Evolutionary conservation across 805 yeast genomes (phyloP).

Genomic region (Ogataea degrootiae): DNA sequence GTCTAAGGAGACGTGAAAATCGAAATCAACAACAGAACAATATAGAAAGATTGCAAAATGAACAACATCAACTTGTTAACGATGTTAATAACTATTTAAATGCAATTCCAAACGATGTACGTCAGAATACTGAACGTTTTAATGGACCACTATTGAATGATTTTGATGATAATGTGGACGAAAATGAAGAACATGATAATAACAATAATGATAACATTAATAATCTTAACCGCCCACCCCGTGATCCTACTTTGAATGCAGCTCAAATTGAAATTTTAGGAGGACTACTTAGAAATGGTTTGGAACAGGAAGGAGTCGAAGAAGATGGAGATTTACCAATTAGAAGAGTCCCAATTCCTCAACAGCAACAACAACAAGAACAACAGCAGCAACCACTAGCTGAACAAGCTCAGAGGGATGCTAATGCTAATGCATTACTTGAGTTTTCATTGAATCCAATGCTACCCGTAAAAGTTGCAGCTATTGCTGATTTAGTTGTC

Average conservation of each 20-base stretch:
- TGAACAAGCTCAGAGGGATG: background rate
- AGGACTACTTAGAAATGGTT: background rate
- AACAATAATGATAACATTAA: no score
- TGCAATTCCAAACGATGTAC: background rate
- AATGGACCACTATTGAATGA: background rate
- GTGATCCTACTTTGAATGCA: background rate
- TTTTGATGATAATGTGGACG: no score
- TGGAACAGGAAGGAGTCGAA: background rate
- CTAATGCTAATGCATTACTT: slow-evolving; percentile 9
- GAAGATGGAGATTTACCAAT: no score
- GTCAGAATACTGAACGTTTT: background rate
- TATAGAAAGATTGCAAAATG: slow-evolving; percentile 1
- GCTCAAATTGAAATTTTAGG: background rate
- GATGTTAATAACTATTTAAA: background rate
- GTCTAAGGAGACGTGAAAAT: background rate
- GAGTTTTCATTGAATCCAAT: slow-evolving; percentile 11
- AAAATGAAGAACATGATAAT: no score
- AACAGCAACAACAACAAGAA: background rate
- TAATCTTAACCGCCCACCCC: no score
- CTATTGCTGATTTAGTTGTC: slow-evolving; percentile 18
- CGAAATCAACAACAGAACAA: background rate
- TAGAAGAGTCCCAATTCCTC: background rate
- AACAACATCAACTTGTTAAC: background rate
- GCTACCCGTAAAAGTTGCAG: slow-evolving; percentile 17
- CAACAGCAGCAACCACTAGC: background rate